phyloP scores from a whole-genome alignment of 306 rosid genomes.

The Vigna mungo region DNA sequence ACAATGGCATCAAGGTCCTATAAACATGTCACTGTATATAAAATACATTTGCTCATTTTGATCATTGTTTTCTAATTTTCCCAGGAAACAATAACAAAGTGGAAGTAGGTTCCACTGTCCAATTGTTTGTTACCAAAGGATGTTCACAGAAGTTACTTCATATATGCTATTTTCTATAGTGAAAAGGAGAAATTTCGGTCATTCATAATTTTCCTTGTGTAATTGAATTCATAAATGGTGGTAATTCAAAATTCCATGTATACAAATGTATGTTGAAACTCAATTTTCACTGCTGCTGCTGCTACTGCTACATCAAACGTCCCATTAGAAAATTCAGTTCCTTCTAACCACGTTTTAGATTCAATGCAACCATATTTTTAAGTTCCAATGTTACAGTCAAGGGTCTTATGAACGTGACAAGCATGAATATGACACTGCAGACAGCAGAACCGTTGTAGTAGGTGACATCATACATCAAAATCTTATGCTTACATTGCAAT shows the following conservation, averaged over 20 bases:
- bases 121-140: slow-evolving; percentile 41
- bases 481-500: slow-evolving; percentile 26
- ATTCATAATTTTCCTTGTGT: slow-evolving; percentile 46
- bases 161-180: slow-evolving; percentile 40
- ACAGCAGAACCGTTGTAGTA: not conserved
- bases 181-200: slow-evolving; percentile 43
- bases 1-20: slow-evolving; percentile 55
- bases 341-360: slow-evolving; percentile 44
- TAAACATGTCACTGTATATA: slow-evolving; percentile 52
- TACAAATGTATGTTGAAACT: slow-evolving; percentile 46
- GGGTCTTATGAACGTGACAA: slow-evolving; percentile 47
- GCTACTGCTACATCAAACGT: slow-evolving; percentile 62
- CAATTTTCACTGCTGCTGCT: slow-evolving; percentile 45
- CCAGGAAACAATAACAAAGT: slow-evolving; percentile 46
- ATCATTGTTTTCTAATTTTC: slow-evolving; percentile 40
- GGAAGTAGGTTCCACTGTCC: slow-evolving; percentile 48
- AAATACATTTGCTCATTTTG: slow-evolving; percentile 35
- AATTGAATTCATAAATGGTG: slow-evolving; percentile 40
- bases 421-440: slow-evolving; percentile 41
- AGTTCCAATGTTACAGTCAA: slow-evolving; percentile 37
- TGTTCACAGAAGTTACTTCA: slow-evolving; percentile 43
- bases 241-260: slow-evolving; percentile 40
- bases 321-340: slow-evolving; percentile 45
- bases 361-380: not conserved
- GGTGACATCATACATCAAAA: slow-evolving; percentile 24